These are phyloP conservation scores for Penicillium canariense DNA, from an alignment of 495 filamentous ascomycete genomes.

Conservation along the genomic window DNA sequence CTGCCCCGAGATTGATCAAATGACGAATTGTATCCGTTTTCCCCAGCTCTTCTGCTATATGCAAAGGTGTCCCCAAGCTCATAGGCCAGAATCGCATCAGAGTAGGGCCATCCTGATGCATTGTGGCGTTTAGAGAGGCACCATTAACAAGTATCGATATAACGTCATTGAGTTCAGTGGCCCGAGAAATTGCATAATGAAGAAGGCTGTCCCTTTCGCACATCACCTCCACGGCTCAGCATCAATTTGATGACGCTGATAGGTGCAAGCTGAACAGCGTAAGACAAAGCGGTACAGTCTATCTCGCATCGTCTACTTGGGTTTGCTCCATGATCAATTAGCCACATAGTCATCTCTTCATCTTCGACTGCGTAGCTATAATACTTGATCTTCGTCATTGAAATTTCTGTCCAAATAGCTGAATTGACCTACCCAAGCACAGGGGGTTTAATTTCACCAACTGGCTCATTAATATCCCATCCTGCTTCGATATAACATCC, in stretches of 20 bases:
- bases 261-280: slow-evolving; percentile 12
- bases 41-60: slow-evolving; percentile 10
- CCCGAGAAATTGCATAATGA: slow-evolving; percentile 16
- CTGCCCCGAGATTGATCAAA: not conserved
- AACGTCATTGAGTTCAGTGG: slow-evolving; percentile 6
- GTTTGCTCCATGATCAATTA: slow-evolving; percentile 26
- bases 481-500: slow-evolving; percentile 8
- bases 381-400: not conserved
- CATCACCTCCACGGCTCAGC: slow-evolving; percentile 15
- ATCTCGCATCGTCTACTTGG: slow-evolving; percentile 19
- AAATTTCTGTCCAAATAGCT: not conserved
- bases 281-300: slow-evolving; percentile 19
- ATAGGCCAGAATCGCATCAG: slow-evolving; percentile 11
- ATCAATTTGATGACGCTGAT: slow-evolving; percentile 12
- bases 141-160: slow-evolving; percentile 15
- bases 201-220: slow-evolving; percentile 21
- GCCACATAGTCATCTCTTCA: slow-evolving; percentile 24
- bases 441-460: slow-evolving; percentile 10
- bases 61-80: slow-evolving; percentile 15
- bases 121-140: slow-evolving; percentile 15
- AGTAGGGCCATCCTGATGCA: slow-evolving; percentile 14
- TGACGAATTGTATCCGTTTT: slow-evolving; percentile 2
- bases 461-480: slow-evolving; percentile 21
- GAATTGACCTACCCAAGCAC: slow-evolving; percentile 14
- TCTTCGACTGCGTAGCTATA: slow-evolving; percentile 18